These are phyloP conservation scores for Dactylella cylindrospora DNA, from an alignment of 2,329 filamentous ascomycete species.

Conservation along the genomic window DNA sequence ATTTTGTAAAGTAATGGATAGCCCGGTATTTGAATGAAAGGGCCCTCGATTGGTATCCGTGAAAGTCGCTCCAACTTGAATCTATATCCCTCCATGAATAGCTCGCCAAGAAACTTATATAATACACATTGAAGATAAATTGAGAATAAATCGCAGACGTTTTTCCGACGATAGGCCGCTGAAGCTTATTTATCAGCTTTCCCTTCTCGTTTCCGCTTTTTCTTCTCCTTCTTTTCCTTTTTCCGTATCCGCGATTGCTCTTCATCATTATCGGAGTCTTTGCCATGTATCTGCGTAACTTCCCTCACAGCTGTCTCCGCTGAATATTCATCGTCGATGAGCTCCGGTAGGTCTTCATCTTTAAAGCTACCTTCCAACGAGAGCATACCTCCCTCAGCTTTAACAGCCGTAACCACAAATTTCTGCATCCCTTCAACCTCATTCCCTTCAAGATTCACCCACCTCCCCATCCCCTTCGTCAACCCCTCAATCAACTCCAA, in stretches of 20 bases:
- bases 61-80: conserved; percentile 7
- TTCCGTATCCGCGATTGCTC: conserved; percentile 22
- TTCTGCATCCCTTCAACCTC: conserved; percentile 69
- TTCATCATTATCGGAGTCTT: conserved; percentile 12
- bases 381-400: conserved; percentile 74
- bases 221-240: conserved; percentile 46
- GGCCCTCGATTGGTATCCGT: conserved; percentile 4
- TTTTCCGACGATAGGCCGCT: too few species aligned
- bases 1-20: neutral
- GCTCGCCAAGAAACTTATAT: neutral
- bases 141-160: neutral
- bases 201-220: conserved; percentile 46
- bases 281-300: conserved; percentile 29
- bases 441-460: conserved; percentile 69
- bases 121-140: conserved; percentile 1
- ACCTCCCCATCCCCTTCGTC: conserved; percentile 65
- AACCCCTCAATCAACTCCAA: conserved; percentile 50
- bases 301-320: neutral
- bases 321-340: conserved; percentile 17
- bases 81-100: too few species aligned
- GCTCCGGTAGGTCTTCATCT: conserved; percentile 54
- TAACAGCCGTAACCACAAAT: conserved; percentile 82
- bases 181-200: conserved; percentile 34
- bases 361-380: conserved; percentile 89
- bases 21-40: neutral